Evolutionary conservation across 306 rosid genomes (phyloP).

Genomic region (Gynostemma pentaphyllum): DNA sequence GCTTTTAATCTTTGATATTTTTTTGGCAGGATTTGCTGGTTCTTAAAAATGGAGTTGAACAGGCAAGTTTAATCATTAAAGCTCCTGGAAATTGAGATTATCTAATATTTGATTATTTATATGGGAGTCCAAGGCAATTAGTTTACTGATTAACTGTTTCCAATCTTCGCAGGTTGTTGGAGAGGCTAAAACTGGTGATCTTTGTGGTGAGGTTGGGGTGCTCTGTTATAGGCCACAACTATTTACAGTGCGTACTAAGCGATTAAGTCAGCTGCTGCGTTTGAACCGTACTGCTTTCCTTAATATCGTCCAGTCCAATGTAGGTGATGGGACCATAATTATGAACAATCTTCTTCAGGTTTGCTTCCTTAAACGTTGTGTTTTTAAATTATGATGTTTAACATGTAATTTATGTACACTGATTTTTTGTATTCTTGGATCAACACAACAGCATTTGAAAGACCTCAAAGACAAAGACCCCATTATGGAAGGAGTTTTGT

Average conservation of each 20-base stretch:
- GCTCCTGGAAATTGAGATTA: neutral
- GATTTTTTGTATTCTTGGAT: conserved; percentile 12
- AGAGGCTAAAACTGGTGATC: conserved; percentile 65
- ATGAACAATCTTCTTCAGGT: conserved; percentile 97
- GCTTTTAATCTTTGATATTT: conserved; percentile 15
- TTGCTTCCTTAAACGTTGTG: conserved; percentile 3
- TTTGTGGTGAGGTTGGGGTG: conserved; percentile 84
- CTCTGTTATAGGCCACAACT: conserved; percentile 85
- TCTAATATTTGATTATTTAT: neutral
- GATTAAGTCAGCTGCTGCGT: conserved; percentile 70
- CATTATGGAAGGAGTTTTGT: conserved; percentile 65
- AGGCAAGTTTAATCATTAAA: conserved; percentile 34
- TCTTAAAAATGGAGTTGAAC: conserved; percentile 61
- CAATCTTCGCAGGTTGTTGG: conserved; percentile 49
- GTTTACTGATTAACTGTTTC: conserved; percentile 3
- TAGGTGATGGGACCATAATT: conserved; percentile 82
- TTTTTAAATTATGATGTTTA: neutral
- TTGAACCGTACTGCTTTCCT: conserved; percentile 62
- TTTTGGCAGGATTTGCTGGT: conserved; percentile 50
- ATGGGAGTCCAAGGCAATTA: neutral
- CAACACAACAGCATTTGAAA: conserved; percentile 73
- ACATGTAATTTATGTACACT: neutral
- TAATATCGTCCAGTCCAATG: conserved; percentile 70
- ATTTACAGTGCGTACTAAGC: conserved; percentile 75
- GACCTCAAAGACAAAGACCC: conserved; percentile 57